Base-by-base conservation (phyloP, 805 yeast genomes). In the Pichia ethanolica region DNA sequence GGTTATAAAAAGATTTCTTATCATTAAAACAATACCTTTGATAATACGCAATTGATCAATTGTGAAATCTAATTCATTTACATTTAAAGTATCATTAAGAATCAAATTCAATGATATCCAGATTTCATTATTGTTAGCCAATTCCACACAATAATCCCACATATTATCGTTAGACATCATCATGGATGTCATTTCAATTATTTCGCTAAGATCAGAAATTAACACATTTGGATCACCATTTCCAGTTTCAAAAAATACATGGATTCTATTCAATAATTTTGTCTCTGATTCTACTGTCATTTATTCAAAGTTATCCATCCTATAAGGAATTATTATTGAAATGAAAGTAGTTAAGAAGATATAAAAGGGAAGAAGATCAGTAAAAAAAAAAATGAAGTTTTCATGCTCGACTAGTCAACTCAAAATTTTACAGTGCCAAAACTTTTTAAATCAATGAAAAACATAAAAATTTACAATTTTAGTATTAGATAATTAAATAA, bases 141-240 rank as follows among this genome's bases (percentile, higher is more conserved):
- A 4, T 10, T 39, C 42, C 10, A 41, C 42, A 7, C 43, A 32
- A 12, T 44, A 49, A 6, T 35, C 26, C 52, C 48, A 49, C 52
- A 49, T 49, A 8, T 38, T 26, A n/a, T 45, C 45, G 20, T 41
- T 14, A 30, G 41, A 30, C 48, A 49, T 49, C 51, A 48, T 48
- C 34, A 35, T 35, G 10, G 51, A 48, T 30, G 52, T 41, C 43
- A 36, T 35, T n/a, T 38, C 43, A 4, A 49, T 37, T n/a, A 49
- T 37, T 12, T 49, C 48, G 7, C 52, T 43, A 11, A 49, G 25
- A 27, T 49, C 41, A 13, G 11, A 30, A 5, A 45, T 45, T 14
- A 49, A 27, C 7, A 20, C 7, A 5, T 5, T 32, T 5, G n/a
- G 10, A 35, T 44, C 14, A 0, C 47, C 47, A 5, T n/a, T 39